Evolutionary conservation across 306 rosid genomes (phyloP).

Genomic region (Rubus idaeus): DNA sequence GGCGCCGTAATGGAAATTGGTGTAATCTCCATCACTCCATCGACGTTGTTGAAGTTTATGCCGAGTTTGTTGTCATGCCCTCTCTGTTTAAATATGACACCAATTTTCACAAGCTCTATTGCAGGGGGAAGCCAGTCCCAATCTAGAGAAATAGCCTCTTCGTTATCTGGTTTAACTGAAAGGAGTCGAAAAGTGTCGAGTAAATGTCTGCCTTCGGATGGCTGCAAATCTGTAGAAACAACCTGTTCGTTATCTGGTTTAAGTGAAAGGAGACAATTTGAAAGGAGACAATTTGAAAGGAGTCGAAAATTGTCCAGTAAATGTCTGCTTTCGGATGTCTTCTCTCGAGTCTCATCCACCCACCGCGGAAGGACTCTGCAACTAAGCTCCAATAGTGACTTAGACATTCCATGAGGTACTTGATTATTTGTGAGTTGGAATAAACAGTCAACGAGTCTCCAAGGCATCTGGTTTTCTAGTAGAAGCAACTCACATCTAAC

Average conservation of each 20-base stretch:
- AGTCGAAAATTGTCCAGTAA: too few relatives aligned
- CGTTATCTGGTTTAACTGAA: background rate
- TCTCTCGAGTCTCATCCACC: too few relatives aligned
- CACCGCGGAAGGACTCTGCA: too few relatives aligned
- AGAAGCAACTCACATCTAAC: background rate
- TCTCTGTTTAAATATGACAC: background rate
- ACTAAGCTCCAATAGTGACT: background rate
- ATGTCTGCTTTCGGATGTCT: background rate
- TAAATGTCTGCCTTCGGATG: background rate
- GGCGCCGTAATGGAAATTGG: background rate
- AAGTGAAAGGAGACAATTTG: too few relatives aligned
- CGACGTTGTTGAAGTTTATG: background rate
- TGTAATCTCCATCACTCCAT: background rate
- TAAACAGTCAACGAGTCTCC: slow-evolving; percentile 12
- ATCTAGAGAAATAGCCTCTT: background rate
- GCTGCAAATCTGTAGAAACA: too few relatives aligned
- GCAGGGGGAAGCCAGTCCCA: background rate
- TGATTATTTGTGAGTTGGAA: background rate
- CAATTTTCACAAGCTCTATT: background rate
- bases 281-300: too few relatives aligned
- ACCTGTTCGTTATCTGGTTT: too few relatives aligned
- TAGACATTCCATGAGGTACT: background rate
- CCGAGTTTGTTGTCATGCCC: background rate
- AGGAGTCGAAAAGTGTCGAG: background rate
- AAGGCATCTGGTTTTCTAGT: slow-evolving; percentile 14